Evolutionary conservation across 2,329 filamentous ascomycete species (phyloP), one percentile per base, ranked within the genome.

Genomic region (Xylariaceae sp.): DNA sequence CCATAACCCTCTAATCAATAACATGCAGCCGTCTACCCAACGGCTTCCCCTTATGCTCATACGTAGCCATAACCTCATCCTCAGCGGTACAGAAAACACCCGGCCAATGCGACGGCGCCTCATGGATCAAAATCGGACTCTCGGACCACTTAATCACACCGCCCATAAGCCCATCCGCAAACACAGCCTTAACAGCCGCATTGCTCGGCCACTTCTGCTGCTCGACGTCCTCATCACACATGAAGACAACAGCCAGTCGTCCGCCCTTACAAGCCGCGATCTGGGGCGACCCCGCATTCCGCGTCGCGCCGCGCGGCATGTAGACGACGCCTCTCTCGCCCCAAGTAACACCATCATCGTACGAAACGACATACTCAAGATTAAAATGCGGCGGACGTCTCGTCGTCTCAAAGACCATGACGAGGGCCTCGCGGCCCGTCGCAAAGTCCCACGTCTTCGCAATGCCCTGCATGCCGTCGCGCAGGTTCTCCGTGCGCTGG

Each of bases 401-500:
- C 5, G 76, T 79, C 11, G 77, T 79, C 69, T 79, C 77, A 58
- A 79, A 76, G 10, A 78, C 75, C 69, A 80, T 76, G 18, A 79
- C 72, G 1, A 78, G 68, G 4, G 72, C 75, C 37, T 74, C 73
- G 4, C 63, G 17, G 57, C 65, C 17, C 30, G 54, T 72, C 4
- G 62, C 58, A 0, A 17, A 55, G 52, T 72, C 71, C 23, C 62
- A 58, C 58, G 65, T 66, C 34, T 18, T 11, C 35, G 67, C 74
- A 52, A 79, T 75, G 0, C 77, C 77, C 54, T 75, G 76, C 77
- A 79, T 81, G 13, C 75, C 75, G 64, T 77, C 75, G 8, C 76
- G 70, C 55, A 76, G 65, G 35, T 66, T 61, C 62, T 79, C 76
- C 8, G 71, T 59, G 53, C 53, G 64, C 53, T 50, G 58, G 57